Conservation (phyloP, 2,329 filamentous ascomycete species). For the Coleophoma crateriformis region DNA sequence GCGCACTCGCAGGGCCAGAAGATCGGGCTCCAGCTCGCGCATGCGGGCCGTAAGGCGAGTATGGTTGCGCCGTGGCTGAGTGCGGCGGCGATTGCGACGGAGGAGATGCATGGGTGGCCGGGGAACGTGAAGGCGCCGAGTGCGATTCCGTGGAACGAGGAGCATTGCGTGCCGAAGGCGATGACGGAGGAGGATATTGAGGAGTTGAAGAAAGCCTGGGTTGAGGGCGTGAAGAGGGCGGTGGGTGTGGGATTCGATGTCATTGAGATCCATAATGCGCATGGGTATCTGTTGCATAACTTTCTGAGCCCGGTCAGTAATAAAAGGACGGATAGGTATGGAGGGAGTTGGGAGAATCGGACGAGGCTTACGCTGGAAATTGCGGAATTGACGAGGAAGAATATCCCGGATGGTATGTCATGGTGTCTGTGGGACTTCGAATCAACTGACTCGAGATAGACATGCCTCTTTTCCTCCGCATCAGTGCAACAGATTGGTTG, state of each 20-base stretch:
- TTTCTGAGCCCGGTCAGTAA: constrained; percentile 71
- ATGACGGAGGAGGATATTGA: constrained; percentile 66
- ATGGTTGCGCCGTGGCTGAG: constrained; percentile 59
- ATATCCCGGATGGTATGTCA: constrained; percentile 46
- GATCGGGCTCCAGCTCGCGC: constrained; percentile 74
- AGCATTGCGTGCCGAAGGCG: constrained; percentile 57
- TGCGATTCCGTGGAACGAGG: constrained; percentile 52
- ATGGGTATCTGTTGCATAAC: constrained; percentile 68
- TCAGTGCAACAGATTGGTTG: constrained; percentile 74
- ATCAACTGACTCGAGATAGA: no score
- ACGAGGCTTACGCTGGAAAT: constrained; percentile 63
- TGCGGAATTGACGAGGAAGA: constrained; percentile 53
- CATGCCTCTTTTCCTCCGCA: constrained; percentile 69
- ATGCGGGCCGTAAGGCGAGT: constrained; percentile 69
- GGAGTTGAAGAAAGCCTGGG: constrained; percentile 56
- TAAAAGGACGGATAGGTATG: constrained; percentile 61
- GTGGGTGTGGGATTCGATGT: constrained; percentile 64
- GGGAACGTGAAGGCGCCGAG: constrained; percentile 47
- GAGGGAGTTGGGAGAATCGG: constrained; percentile 68
- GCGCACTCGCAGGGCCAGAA: constrained; percentile 73
- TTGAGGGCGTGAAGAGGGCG: constrained; percentile 50
- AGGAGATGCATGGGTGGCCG: constrained; percentile 50
- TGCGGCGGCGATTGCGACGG: constrained; percentile 42
- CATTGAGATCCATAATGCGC: constrained; percentile 76
- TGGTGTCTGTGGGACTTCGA: no score